Evolutionary conservation across 2,329 filamentous ascomycete species (phyloP).

Genomic region (Nectriaceae sp.): DNA sequence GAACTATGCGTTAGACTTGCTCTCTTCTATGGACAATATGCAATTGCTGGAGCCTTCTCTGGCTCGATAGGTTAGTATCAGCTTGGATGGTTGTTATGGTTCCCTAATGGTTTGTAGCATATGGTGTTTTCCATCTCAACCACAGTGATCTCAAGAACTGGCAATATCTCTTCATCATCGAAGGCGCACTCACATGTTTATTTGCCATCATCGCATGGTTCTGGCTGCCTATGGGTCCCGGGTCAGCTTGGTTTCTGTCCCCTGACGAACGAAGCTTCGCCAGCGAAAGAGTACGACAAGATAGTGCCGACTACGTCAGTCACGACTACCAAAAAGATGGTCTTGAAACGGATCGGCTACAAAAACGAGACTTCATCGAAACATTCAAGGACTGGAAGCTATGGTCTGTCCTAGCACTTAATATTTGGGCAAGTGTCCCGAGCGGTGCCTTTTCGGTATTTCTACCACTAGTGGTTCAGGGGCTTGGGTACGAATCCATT

Average conservation of each 20-base stretch:
- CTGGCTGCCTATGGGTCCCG: constrained; percentile 27
- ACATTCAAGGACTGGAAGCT: constrained; percentile 31
- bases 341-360: constrained; percentile 24
- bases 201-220: constrained; percentile 28
- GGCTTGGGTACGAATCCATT: constrained; percentile 29
- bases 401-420: constrained; percentile 27
- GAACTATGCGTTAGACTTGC: constrained; percentile 28
- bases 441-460: constrained; percentile 30
- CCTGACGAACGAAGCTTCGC: constrained; percentile 23
- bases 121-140: constrained; percentile 29
- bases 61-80: constrained; percentile 25
- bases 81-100: background rate
- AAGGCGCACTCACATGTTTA: constrained; percentile 49
- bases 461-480: constrained; percentile 28
- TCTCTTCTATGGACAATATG: constrained; percentile 32
- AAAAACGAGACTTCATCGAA: constrained; percentile 25
- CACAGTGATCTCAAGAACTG: constrained; percentile 52
- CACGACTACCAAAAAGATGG: constrained; percentile 30
- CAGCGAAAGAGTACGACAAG: constrained; percentile 21
- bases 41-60: constrained; percentile 28
- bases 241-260: constrained; percentile 28
- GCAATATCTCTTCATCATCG: constrained; percentile 71
- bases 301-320: constrained; percentile 25
- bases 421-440: constrained; percentile 30
- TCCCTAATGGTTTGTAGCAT: constrained; percentile 18